Base-by-base conservation (phyloP, 2,329 filamentous ascomycete species). In the Chaetomiaceae sp. region DNA sequence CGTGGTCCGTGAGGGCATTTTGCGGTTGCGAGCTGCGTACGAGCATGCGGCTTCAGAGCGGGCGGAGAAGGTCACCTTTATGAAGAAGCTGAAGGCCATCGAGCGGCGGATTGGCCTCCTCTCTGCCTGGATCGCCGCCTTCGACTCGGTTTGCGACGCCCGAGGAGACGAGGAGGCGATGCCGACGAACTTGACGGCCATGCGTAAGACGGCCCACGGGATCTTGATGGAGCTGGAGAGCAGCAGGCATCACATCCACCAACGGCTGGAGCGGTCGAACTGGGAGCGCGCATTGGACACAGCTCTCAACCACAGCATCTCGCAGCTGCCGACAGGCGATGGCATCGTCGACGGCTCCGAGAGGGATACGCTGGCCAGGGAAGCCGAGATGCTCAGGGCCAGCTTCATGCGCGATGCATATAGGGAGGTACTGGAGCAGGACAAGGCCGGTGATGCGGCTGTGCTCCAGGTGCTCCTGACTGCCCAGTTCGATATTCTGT, bases 41-140 rank as follows among this genome's bases (percentile, higher is more conserved):
- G 89, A 96, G 15, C 84, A 96, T 66, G 87, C 90, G 0, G 76
- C 81, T 3, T 65, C 79, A 0, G 90, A 97, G 67, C 81, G 94
- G 46, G 83, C 87, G 64, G 91, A 96, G 58, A 89, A 88, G 62
- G 76, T 88, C 39, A 82, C 76, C 55, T 85, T 85, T 64, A 89
- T 95, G 84, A 89, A 89, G 73, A 90, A 88, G 62, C 73, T 95
- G 55, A 85, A 87, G 61, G 83, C 88, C 50, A 84, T 96, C 29
- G 90, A 96, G 72, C 82, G 90, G 60, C 83, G 94, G 15, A 95
- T 96, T 57, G 80, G 84, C 6, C 77, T 95, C 56, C 78, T 99
- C n/a, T 91, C 88, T 3, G 85, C 87, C 1, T 99, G 94, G 94
- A 87, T 96, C 53, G 88, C 88, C 1, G 90, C 91, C 2, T 99